phyloP scores from a whole-genome alignment of 768 basidiomycete species.

The Boletales sp. region DNA sequence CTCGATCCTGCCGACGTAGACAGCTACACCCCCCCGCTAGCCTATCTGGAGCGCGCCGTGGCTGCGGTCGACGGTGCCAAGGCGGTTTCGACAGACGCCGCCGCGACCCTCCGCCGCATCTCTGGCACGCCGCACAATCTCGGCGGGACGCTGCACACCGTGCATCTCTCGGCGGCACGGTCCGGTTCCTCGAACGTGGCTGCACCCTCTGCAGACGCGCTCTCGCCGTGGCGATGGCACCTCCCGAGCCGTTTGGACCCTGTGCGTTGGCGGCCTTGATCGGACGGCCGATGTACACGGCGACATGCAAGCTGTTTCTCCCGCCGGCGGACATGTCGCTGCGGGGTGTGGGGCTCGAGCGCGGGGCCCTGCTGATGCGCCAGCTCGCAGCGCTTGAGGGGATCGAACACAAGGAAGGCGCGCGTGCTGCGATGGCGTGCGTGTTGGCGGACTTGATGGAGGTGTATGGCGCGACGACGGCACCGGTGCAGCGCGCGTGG shows the following conservation, averaged over 20 bases:
- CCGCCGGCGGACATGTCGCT: constrained; percentile 49
- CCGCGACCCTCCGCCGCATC: constrained; percentile 63
- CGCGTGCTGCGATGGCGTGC: constrained; percentile 34
- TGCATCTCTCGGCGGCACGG: constrained; percentile 54
- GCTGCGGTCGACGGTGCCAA: constrained; percentile 7
- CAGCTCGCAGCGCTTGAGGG: constrained; percentile 57
- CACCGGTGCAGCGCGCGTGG: constrained; percentile 59
- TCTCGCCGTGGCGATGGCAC: constrained; percentile 24
- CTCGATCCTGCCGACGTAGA: constrained; percentile 40
- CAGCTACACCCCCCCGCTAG: constrained; percentile 45
- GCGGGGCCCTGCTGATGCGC: constrained; percentile 57
- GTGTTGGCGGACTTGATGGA: constrained; percentile 49
- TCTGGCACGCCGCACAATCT: constrained; percentile 71
- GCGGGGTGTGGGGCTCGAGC: constrained; percentile 22
- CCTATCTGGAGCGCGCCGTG: constrained; percentile 44
- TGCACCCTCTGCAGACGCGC: constrained; percentile 54
- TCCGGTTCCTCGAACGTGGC: constrained; percentile 62
- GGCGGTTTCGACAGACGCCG: constrained; percentile 15
- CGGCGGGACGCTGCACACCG: constrained; percentile 68
- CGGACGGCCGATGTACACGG: constrained; percentile 65
- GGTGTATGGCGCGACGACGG: constrained; percentile 44
- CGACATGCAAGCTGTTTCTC: constrained; percentile 63
- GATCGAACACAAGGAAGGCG: constrained; percentile 56
- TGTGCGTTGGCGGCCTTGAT: constrained; percentile 41
- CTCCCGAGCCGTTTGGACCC: constrained; percentile 33